Conservation (phyloP, 2,329 filamentous ascomycete genomes). For the Colletotrichum spaethianum region DNA sequence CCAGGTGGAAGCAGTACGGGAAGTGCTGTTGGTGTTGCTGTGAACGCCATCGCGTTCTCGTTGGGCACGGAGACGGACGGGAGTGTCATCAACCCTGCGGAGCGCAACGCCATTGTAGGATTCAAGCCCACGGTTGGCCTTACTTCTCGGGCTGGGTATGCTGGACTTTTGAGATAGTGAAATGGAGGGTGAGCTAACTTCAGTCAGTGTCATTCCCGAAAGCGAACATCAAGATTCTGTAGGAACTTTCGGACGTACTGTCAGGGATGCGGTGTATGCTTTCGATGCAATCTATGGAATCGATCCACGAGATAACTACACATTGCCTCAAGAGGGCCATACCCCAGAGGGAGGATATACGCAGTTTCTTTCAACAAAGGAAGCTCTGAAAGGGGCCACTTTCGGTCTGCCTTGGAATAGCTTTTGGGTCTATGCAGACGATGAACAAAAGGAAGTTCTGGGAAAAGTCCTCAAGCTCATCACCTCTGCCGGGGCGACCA, state of each 20-base stretch:
- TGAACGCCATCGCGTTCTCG: constrained; percentile 74
- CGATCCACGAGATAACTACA: constrained; percentile 77
- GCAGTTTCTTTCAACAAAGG: constrained; percentile 67
- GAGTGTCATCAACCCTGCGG: constrained; percentile 79
- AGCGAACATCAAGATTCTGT: constrained; percentile 78
- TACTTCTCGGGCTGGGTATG: constrained; percentile 70
- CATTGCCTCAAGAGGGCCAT: constrained; percentile 66
- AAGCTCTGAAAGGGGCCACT: constrained; percentile 70
- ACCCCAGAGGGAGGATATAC: constrained; percentile 71
- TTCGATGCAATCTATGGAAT: constrained; percentile 78
- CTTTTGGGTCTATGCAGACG: constrained; percentile 76
- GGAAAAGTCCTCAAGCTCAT: constrained; percentile 67
- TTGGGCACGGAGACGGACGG: constrained; percentile 84
- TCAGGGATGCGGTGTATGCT: constrained; percentile 76
- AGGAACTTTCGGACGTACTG: constrained; percentile 76
- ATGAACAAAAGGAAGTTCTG: constrained; percentile 69
- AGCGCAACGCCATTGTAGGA: constrained; percentile 78
- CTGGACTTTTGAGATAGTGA: not conserved
- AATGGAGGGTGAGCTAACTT: not conserved
- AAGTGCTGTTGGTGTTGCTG: constrained; percentile 74
- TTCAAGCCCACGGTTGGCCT: constrained; percentile 84
- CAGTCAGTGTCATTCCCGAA: constrained; percentile 71
- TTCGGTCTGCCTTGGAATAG: constrained; percentile 82
- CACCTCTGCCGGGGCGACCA: constrained; percentile 72
- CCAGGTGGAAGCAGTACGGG: constrained; percentile 80